Conservation (phyloP, 768 basidiomycete genomes). For the Boletus rex-veris region DNA sequence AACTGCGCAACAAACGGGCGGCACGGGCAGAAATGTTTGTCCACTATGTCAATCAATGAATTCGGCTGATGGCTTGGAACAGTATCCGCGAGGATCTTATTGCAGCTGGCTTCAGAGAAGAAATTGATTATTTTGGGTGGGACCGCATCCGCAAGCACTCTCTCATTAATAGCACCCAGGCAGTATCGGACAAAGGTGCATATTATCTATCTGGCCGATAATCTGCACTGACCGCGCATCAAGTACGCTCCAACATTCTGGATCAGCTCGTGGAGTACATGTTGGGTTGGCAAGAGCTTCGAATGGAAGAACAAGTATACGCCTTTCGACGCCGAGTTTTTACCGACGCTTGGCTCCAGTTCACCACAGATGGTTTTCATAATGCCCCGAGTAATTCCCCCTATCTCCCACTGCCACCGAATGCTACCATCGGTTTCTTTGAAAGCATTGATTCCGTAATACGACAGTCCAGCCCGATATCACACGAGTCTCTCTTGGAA, state of each 20-base stretch:
- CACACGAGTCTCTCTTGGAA: conserved; percentile 8
- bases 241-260: conserved; percentile 17
- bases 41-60: not conserved
- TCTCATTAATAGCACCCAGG: conserved; percentile 25
- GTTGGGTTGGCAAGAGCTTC: conserved; percentile 30
- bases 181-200: conserved; percentile 22
- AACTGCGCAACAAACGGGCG: conserved; percentile 23
- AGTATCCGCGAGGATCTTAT: conserved; percentile 22
- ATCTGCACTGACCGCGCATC: conserved; percentile 6
- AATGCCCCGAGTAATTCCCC: conserved; percentile 9
- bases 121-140: conserved; percentile 31
- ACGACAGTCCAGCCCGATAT: conserved; percentile 11
- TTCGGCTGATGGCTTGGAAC: conserved; percentile 2
- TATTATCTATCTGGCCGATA: not conserved
- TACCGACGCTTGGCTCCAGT: conserved; percentile 25
- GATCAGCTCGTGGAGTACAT: conserved; percentile 26
- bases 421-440: conserved; percentile 23
- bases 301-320: conserved; percentile 30
- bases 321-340: conserved; percentile 24
- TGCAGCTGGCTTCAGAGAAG: conserved; percentile 21
- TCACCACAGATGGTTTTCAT: conserved; percentile 16
- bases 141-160: conserved; percentile 30
- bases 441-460: conserved; percentile 25
- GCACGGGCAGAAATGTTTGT: conserved; percentile 28
- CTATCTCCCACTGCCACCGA: conserved; percentile 28